Evolutionary conservation across 2,329 filamentous ascomycete species (phyloP).

Genomic region (Raffaelea arxii): DNA sequence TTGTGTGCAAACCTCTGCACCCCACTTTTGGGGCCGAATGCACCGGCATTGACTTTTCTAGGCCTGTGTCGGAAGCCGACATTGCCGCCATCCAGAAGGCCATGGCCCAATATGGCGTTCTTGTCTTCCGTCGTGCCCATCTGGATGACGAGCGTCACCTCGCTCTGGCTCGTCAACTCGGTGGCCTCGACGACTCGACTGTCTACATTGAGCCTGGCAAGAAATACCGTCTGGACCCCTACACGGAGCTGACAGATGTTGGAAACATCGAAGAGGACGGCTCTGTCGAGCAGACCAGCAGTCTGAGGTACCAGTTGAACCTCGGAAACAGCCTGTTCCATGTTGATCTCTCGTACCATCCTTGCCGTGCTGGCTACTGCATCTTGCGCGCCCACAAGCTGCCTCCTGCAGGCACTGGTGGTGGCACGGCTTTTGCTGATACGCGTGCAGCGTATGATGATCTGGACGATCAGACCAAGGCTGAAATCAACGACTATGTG

Average conservation of each 20-base stretch:
- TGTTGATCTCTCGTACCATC: constrained; percentile 45
- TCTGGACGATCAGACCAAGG: constrained; percentile 25
- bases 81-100: constrained; percentile 21
- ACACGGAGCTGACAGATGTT: constrained; percentile 47
- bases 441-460: constrained; percentile 39
- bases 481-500: constrained; percentile 31
- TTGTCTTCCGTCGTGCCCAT: constrained; percentile 20
- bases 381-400: constrained; percentile 39
- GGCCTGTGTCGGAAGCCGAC: constrained; percentile 20
- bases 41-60: constrained; percentile 21
- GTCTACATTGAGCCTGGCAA: constrained; percentile 37
- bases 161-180: constrained; percentile 37
- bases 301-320: constrained; percentile 29
- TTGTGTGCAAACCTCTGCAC: constrained; percentile 16
- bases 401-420: constrained; percentile 33
- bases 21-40: constrained; percentile 20
- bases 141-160: constrained; percentile 42
- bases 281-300: constrained; percentile 28
- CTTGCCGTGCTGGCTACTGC: constrained; percentile 40
- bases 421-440: constrained; percentile 46
- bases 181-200: constrained; percentile 44
- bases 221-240: constrained; percentile 34
- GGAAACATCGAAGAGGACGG: constrained; percentile 42
- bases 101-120: constrained; percentile 17
- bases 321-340: constrained; percentile 43